Percentiles rank a stretch among this genome's conserved stretches.
These are phyloP conservation scores for Discostella stelligeroides DNA, from an alignment of 108 stramenopile genomes.

Conservation along the genomic window DNA sequence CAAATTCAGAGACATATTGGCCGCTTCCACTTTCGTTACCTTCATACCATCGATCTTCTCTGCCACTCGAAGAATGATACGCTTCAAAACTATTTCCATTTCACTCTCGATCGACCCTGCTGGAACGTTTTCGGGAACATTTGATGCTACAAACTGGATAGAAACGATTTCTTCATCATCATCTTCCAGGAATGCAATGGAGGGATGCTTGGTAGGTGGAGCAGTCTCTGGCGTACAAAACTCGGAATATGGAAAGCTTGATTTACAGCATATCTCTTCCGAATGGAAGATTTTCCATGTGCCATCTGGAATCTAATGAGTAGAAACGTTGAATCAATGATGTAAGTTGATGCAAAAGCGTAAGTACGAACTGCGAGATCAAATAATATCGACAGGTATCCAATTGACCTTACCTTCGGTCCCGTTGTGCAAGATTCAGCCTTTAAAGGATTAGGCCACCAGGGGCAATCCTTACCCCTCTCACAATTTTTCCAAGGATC, in stretches of 20 bases:
- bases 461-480: no score
- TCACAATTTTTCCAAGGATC: no score
- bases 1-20: not conserved
- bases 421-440: no score
- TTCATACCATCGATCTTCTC: constrained; percentile 7
- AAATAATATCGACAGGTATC: no score
- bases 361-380: no score
- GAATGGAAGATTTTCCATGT: constrained; percentile 6
- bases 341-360: no score
- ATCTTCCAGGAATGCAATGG: not conserved
- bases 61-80: not conserved
- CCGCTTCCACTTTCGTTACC: constrained; percentile 13
- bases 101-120: not conserved
- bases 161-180: not conserved
- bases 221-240: not conserved
- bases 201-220: constrained; percentile 15
- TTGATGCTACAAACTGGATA: not conserved
- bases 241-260: constrained; percentile 10
- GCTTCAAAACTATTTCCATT: not conserved
- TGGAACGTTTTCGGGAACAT: not conserved
- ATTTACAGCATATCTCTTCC: constrained; percentile 3
- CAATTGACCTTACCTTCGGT: no score
- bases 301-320: constrained; percentile 2
- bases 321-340: no score
- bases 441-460: no score